A percentile compares a stretch with the other conserved stretches of the same genome.
Conservation (phyloP, 192 early-diverging fungal species). For the Backusella parvicylindrica region DNA sequence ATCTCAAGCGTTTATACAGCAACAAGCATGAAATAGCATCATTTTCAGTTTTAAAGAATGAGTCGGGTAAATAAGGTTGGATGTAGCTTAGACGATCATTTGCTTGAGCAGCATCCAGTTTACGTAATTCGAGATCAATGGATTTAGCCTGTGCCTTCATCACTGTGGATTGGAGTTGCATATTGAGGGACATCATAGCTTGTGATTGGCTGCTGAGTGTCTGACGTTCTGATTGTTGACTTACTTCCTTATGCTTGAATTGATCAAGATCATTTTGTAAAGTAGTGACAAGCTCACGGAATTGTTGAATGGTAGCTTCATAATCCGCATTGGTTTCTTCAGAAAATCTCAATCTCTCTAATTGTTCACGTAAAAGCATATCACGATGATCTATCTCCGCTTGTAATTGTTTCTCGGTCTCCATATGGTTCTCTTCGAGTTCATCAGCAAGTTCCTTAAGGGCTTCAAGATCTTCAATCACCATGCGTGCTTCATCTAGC, state of each 20-base stretch:
- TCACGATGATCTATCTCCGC: constrained; percentile 81
- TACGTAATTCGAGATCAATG: constrained; percentile 87
- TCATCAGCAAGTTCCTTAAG: constrained; percentile 89
- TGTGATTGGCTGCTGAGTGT: constrained; percentile 67
- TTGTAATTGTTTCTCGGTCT: constrained; percentile 81
- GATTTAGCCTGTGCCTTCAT: constrained; percentile 84
- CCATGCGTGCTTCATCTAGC: constrained; percentile 72
- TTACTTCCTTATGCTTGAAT: constrained; percentile 60
- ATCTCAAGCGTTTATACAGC: constrained; percentile 76
- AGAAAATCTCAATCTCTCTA: constrained; percentile 52
- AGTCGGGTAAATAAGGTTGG: constrained; percentile 76
- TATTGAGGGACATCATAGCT: constrained; percentile 73
- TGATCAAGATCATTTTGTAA: constrained; percentile 75
- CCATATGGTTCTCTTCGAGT: constrained; percentile 87
- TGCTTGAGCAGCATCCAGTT: constrained; percentile 83
- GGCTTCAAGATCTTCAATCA: constrained; percentile 85
- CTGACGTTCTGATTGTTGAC: constrained; percentile 51
- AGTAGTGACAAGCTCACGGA: constrained; percentile 77
- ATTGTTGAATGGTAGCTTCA: constrained; percentile 80
- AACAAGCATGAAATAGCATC: constrained; percentile 71
- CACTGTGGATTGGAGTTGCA: constrained; percentile 77
- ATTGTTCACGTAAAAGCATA: constrained; percentile 59
- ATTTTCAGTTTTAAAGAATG: constrained; percentile 77
- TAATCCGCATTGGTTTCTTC: constrained; percentile 85
- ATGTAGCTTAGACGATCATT: constrained; percentile 62